Conservation (phyloP, 441 rosid species). For the Hura crepitans region DNA sequence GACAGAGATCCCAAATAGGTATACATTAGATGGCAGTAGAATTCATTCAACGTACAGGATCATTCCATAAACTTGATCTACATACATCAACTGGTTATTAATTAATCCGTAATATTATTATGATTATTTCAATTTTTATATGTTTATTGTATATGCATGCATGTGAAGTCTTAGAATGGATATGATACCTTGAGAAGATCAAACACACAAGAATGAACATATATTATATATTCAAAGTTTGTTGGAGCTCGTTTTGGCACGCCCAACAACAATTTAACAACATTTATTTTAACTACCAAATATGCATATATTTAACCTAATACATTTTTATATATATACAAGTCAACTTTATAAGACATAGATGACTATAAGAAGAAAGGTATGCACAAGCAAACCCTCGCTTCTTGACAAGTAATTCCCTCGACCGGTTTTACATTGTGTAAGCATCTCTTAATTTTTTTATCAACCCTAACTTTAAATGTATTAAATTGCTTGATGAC, state of each 20-base stretch:
- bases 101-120: too few relatives aligned
- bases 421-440: constrained; percentile 17
- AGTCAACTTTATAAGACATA: constrained; percentile 31
- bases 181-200: background rate
- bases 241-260: constrained; percentile 33
- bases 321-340: background rate
- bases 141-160: background rate
- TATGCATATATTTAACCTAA: too few relatives aligned
- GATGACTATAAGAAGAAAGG: constrained; percentile 29
- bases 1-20: background rate
- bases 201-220: background rate
- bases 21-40: too few relatives aligned
- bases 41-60: background rate
- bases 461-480: background rate
- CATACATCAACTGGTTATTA: too few relatives aligned
- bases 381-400: constrained; percentile 38
- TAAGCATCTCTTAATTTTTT: constrained; percentile 17
- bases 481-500: constrained; percentile 9
- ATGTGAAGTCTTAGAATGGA: constrained; percentile 1
- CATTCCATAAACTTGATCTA: background rate
- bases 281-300: constrained; percentile 23
- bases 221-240: constrained; percentile 38
- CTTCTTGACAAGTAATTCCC: constrained; percentile 43
- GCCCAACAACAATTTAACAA: constrained; percentile 47
- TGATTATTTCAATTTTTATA: background rate